Evolutionary conservation across 108 stramenopile genomes (phyloP).

Genomic region (Epithemia pelagica): DNA sequence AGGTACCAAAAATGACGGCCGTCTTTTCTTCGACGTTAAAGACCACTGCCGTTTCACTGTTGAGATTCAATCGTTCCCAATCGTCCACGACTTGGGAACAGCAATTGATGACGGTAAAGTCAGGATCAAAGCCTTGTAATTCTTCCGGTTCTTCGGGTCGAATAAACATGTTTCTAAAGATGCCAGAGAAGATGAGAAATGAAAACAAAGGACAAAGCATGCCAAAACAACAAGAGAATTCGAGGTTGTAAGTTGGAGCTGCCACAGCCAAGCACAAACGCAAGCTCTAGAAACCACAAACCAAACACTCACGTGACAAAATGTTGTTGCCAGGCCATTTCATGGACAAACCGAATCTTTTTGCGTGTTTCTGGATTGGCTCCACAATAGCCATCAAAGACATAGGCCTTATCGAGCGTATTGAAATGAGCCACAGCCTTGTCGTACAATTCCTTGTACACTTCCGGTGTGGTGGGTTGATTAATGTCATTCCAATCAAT

Average conservation of each 20-base stretch:
- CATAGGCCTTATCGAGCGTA: constrained; percentile 79
- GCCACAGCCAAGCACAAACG: too few species aligned
- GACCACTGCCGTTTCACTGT: constrained; percentile 92
- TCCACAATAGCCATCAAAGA: constrained; percentile 92
- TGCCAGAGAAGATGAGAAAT: not conserved
- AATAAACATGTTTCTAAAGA: constrained; percentile 95
- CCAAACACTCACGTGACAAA: constrained; percentile 3
- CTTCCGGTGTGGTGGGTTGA: constrained; percentile 82
- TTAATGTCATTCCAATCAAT: constrained; percentile 95
- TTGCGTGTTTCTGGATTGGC: constrained; percentile 74
- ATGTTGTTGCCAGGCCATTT: constrained; percentile 97
- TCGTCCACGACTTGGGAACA: constrained; percentile 87
- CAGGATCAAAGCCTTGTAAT: constrained; percentile 83
- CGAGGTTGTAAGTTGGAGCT: too few species aligned
- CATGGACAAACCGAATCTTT: constrained; percentile 93
- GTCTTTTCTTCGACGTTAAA: constrained; percentile 92
- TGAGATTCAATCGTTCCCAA: constrained; percentile 84
- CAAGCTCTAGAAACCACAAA: too few species aligned
- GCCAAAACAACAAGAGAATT: not conserved
- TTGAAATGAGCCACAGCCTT: constrained; percentile 90
- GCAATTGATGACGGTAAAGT: constrained; percentile 96
- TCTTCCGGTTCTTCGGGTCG: constrained; percentile 69
- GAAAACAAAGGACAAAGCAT: not conserved
- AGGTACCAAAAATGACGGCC: constrained; percentile 95
- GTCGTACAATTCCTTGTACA: constrained; percentile 91